These are phyloP conservation scores for Backusella tarrabulga DNA, from an alignment of 192 early-diverging fungal genomes.

Conservation along the genomic window DNA sequence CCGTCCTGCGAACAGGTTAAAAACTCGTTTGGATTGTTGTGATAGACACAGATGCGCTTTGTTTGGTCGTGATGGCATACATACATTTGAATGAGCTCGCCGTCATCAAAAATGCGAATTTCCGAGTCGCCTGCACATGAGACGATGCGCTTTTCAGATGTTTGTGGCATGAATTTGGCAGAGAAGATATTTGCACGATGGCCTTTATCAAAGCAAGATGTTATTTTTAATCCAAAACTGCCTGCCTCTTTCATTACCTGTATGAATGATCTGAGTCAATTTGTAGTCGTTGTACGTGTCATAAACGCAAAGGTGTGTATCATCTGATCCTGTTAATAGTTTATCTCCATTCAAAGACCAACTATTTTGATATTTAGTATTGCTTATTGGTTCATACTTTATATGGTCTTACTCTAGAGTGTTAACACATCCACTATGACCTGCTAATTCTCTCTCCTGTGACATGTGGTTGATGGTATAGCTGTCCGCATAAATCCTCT, in stretches of 20 bases:
- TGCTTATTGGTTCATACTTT: not conserved
- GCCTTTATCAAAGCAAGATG: slow-evolving; percentile 30
- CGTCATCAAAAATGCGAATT: slow-evolving; percentile 35
- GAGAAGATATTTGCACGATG: slow-evolving; percentile 80
- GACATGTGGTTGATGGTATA: slow-evolving; percentile 36
- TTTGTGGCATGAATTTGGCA: slow-evolving; percentile 62
- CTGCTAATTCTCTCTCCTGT: slow-evolving; percentile 30
- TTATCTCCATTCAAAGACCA: slow-evolving; percentile 56
- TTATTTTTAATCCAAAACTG: not conserved
- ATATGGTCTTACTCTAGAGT: slow-evolving; percentile 34
- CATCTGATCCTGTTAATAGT: slow-evolving; percentile 62
- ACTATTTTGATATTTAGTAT: slow-evolving; percentile 9
- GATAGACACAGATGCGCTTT: slow-evolving; percentile 46
- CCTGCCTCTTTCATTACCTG: slow-evolving; percentile 16
- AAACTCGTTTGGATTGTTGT: slow-evolving; percentile 49
- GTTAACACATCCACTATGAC: slow-evolving; percentile 60
- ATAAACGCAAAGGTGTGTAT: slow-evolving; percentile 56
- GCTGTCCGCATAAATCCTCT: slow-evolving; percentile 13
- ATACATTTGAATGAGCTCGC: slow-evolving; percentile 32
- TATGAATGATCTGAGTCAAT: slow-evolving; percentile 33
- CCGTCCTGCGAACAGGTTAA: slow-evolving; percentile 62
- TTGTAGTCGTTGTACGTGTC: slow-evolving; percentile 41
- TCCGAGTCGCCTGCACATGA: slow-evolving; percentile 62
- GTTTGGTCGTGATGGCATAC: slow-evolving; percentile 47
- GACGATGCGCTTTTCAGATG: slow-evolving; percentile 55